Base-by-base conservation (phyloP, 345 rosid species). In the Rhizophora apiculata region DNA sequence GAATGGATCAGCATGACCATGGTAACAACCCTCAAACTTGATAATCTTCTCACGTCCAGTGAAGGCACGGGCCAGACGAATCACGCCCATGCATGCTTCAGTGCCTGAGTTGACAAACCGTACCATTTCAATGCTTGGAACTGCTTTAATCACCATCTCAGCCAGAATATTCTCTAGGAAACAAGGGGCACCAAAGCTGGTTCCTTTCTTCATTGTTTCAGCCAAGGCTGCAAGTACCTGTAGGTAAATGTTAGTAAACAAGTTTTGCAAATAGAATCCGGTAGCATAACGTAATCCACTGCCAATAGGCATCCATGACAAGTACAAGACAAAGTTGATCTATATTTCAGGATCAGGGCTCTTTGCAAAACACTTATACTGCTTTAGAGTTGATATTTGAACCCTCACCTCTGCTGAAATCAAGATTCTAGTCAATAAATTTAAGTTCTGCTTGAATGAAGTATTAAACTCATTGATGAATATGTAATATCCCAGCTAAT, bases 171-270 rank as follows among this genome's bases (percentile, higher is more conserved):
- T 94, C 88, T 94, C 97, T 32, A 87, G 82, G 74, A 94, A 93
- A 80, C 98, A 94, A 59, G 98, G 97, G 71, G 97, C 98, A 27
- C 98, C 98, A 84, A 94, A 94, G 85, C 99, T 92, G 71, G 99
- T 95, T 65, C 99, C 99, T 81, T 92, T 92, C 83, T 92, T 87
- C 96, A 92, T 90, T 32, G 96, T 89, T 83, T 92, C 97, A 19
- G 87, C 84, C 77, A 95, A 64, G 57, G 98, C 97, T 9, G 86
- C 92, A 19, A 95, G 89, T 51, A 95, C 93, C 97, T 91, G 81
- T 63, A 53, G 24, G 52, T 53, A 82, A 24, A 68, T 37, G 63
- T 61, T 13, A 67, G 54, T 36, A 66, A 55, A 46, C 10, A 61
- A 46, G 21, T 59, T n/a, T 30, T 8, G 37, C 65, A 71, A 60